Evolutionary conservation across 2,329 filamentous ascomycete genomes (phyloP).

Genomic region (Stagonosporopsis vannaccii): DNA sequence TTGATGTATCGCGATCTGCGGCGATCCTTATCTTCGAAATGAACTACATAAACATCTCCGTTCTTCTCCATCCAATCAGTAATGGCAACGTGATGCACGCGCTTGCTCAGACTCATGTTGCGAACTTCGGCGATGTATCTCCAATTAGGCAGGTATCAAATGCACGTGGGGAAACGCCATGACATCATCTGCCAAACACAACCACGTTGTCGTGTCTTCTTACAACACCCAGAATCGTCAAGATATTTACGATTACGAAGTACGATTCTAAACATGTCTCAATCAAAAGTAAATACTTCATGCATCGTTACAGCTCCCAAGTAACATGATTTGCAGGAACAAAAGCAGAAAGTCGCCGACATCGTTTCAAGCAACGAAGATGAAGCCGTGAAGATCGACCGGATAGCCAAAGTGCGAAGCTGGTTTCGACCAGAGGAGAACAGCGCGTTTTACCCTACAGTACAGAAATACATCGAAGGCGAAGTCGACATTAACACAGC

Average conservation of each 20-base stretch:
- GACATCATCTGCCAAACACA: constrained; percentile 12
- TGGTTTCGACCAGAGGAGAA: constrained; percentile 39
- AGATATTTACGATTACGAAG: not conserved
- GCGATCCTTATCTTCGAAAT: constrained; percentile 17
- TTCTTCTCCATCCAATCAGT: constrained; percentile 8
- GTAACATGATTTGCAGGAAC: constrained; percentile 22
- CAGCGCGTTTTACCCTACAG: constrained; percentile 29
- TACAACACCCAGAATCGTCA: not conserved
- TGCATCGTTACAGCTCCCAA: not conserved
- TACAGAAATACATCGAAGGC: constrained; percentile 36
- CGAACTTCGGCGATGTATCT: constrained; percentile 11
- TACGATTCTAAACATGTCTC: not conserved
- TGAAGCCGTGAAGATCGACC: constrained; percentile 36
- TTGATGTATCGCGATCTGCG: constrained; percentile 8
- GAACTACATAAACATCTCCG: not conserved
- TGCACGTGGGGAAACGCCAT: constrained; percentile 14
- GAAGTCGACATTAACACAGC: constrained; percentile 23
- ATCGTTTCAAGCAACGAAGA: constrained; percentile 24
- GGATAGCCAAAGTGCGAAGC: constrained; percentile 38
- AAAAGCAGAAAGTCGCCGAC: constrained; percentile 28
- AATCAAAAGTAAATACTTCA: constrained; percentile 1
- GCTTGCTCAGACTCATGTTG: constrained; percentile 10
- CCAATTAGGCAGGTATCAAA: constrained; percentile 23
- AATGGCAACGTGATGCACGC: constrained; percentile 6
- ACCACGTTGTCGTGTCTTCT: constrained; percentile 2